phyloP scores from a whole-genome alignment of 78 protist species.

The Mantamonas sphyraenae region DNA sequence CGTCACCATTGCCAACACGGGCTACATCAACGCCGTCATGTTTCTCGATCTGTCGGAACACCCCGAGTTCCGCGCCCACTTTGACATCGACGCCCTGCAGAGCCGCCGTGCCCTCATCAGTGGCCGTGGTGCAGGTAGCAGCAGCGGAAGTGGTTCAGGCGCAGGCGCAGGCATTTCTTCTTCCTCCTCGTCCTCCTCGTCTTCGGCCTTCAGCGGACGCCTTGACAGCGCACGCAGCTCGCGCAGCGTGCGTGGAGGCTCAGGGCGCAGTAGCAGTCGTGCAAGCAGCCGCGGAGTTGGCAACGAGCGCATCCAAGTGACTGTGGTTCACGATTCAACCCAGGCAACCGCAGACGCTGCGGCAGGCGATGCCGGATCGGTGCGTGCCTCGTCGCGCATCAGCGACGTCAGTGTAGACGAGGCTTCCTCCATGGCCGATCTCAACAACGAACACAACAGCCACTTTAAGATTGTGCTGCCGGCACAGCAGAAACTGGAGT shows the following conservation, averaged over 20 bases:
- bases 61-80: slow-evolving; percentile 9
- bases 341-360: not conserved
- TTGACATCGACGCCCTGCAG: too few species aligned
- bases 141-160: not conserved
- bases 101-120: too few species aligned
- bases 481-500: not conserved
- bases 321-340: not conserved
- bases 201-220: too few species aligned
- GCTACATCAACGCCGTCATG: slow-evolving; percentile 13
- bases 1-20: slow-evolving; percentile 17
- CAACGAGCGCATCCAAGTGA: not conserved
- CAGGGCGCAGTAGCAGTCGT: too few species aligned
- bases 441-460: not conserved
- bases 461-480: not conserved
- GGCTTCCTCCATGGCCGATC: not conserved
- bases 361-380: not conserved
- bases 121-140: not conserved
- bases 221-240: too few species aligned
- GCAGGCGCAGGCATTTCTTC: not conserved
- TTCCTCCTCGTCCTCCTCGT: too few species aligned
- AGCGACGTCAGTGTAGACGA: not conserved
- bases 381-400: not conserved
- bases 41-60: not conserved
- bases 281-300: not conserved
- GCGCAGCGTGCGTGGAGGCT: too few species aligned